Evolutionary conservation across 75 land plant species (phyloP), one percentile per base, ranked within the genome.

Genomic region (Pseudotsuga menziesii): DNA sequence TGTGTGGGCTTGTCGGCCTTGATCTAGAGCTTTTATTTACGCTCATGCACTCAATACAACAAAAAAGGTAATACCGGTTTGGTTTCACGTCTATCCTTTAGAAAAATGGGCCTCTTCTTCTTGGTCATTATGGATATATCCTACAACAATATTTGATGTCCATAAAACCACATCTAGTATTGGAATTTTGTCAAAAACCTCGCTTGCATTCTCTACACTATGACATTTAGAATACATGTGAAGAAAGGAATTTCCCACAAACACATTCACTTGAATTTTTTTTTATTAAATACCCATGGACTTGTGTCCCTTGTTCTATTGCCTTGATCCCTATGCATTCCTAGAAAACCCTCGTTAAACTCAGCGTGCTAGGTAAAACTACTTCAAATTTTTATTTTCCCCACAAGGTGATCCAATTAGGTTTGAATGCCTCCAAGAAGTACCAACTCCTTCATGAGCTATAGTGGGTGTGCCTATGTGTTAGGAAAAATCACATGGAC

Each of bases 161-260:
- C 94, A 91, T 16, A 88, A 83, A 13, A 91, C 89, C 14, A 89
- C 88, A 80, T 87, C 87, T 77, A 82, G 83, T 25, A 79, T 76
- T 57, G 75, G 77, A 84, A 83, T 80, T 82, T 29, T 71, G 69
- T 85, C 84, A 55, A 91, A 91, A 84, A 89, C 82, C 22, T 20
- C 39, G 13, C 56, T 41, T 22, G 88, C 86, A 7, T 73, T 22
- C 12, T 80, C 83, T 17, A 82, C 54, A 63, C 79, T 67, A 13
- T 85, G 77, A 79, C 91, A 89, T 78, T 89, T 92, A 20, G 81
- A 81, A 76, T 89, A 92, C 89, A 87, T 80, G 74, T 85, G 85
- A 70, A 92, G 78, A n/a, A 92, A 86, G 23, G 86, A 80, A 78
- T 86, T 89, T 75, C 76, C 80, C 6, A 89, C 39, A 23, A 89